Conservation (phyloP, 306 rosid species). For the Cicer chorassanicum region DNA sequence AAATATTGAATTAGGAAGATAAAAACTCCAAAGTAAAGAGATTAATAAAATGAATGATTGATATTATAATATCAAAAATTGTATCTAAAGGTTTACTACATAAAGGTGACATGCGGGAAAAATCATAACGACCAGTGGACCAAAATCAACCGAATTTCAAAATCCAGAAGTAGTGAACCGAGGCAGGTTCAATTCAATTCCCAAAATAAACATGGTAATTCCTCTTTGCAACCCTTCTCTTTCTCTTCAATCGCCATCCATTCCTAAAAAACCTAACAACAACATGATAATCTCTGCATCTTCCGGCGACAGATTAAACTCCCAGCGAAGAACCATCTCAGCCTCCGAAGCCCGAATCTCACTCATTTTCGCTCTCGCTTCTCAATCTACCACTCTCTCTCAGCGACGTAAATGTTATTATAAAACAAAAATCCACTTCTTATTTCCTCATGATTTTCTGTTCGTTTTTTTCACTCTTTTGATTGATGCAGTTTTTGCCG, state of each 20-base stretch:
- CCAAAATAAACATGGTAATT: slow-evolving; percentile 38
- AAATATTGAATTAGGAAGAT: too few species aligned
- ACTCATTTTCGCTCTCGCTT: slow-evolving; percentile 75
- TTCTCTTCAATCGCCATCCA: slow-evolving; percentile 39
- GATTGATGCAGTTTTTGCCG: slow-evolving; percentile 61
- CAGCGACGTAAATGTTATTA: slow-evolving; percentile 71
- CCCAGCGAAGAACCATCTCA: slow-evolving; percentile 58
- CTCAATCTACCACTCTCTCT: slow-evolving; percentile 71
- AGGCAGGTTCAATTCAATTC: not conserved
- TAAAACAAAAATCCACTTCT: not conserved
- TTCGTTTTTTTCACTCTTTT: not conserved
- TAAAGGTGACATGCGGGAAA: slow-evolving; percentile 11
- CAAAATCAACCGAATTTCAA: slow-evolving; percentile 41
- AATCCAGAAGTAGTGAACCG: slow-evolving; percentile 13
- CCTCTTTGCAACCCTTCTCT: slow-evolving; percentile 45
- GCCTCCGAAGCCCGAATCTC: slow-evolving; percentile 79
- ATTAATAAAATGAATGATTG: too few species aligned
- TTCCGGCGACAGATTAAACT: slow-evolving; percentile 49
- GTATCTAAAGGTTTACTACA: not conserved
- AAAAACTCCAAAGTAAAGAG: too few species aligned
- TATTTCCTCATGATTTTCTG: not conserved
- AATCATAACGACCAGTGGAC: slow-evolving; percentile 16
- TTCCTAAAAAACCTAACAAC: slow-evolving; percentile 39
- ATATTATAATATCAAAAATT: too few species aligned
- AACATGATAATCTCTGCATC: slow-evolving; percentile 50